phyloP scores from a whole-genome alignment of 371 early-diverging fungal genomes.

The Syncephalis plumigaleata region DNA sequence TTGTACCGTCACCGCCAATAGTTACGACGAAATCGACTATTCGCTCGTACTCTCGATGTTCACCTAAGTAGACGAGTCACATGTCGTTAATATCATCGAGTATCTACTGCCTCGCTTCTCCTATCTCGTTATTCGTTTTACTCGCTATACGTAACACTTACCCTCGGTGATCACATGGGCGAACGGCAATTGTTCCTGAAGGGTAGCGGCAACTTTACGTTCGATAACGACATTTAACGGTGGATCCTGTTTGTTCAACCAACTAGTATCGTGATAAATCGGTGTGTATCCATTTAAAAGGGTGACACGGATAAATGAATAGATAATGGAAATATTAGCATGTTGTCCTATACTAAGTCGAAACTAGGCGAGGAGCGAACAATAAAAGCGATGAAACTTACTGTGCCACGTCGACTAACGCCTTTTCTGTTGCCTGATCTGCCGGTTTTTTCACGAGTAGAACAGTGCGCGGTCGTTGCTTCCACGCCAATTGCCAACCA shows the following conservation, averaged over 20 bases:
- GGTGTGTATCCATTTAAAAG: too few relatives aligned
- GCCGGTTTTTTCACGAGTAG: constrained; percentile 63
- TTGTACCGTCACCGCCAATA: constrained; percentile 93
- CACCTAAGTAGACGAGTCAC: background rate
- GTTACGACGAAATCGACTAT: constrained; percentile 77
- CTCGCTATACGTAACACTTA: constrained; percentile 5
- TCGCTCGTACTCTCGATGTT: constrained; percentile 24
- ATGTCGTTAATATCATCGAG: too few relatives aligned
- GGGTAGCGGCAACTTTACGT: constrained; percentile 32
- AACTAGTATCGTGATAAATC: constrained; percentile 21
- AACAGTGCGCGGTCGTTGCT: constrained; percentile 42
- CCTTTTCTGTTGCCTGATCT: constrained; percentile 40
- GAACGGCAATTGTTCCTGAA: constrained; percentile 28
- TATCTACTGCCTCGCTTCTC: too few relatives aligned
- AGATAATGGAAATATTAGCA: too few relatives aligned
- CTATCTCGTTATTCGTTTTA: too few relatives aligned
- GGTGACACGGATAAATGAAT: too few relatives aligned
- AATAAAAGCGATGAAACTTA: constrained; percentile 11
- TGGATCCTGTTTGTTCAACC: constrained; percentile 37
- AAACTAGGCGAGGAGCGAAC: background rate
- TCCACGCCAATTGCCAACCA: constrained; percentile 29
- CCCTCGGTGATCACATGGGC: constrained; percentile 32
- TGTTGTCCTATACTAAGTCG: background rate
- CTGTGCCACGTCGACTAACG: constrained; percentile 41
- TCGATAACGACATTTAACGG: constrained; percentile 50